phyloP scores from a whole-genome alignment of 2,329 filamentous ascomycete genomes.

The Fusarium odoratissimum region DNA sequence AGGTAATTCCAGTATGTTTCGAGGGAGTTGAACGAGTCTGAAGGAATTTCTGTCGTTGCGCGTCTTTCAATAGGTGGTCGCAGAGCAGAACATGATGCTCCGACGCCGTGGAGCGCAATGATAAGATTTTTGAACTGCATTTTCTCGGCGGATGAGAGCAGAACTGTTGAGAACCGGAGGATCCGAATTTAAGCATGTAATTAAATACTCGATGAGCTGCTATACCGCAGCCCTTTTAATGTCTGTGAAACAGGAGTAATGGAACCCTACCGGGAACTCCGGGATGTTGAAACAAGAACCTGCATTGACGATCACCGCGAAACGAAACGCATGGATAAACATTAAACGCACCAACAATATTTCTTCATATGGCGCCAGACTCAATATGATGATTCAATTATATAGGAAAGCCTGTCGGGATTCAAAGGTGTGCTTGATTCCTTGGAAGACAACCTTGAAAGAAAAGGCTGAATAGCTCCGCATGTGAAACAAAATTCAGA shows the following conservation, averaged over 20 bases:
- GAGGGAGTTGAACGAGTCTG: constrained; percentile 22
- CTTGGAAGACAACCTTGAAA: background rate
- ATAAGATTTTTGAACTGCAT: constrained; percentile 10
- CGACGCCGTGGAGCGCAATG: background rate
- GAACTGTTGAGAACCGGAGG: no score
- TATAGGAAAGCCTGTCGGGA: background rate
- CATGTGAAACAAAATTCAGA: background rate
- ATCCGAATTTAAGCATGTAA: rapidly evolving
- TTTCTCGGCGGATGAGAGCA: background rate
- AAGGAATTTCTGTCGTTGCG: constrained; percentile 23
- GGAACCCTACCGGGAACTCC: constrained; percentile 5
- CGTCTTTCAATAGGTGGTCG: constrained; percentile 18
- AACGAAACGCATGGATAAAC: constrained; percentile 5
- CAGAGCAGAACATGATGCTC: constrained; percentile 15
- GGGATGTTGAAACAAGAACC: constrained; percentile 14
- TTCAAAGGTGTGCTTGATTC: background rate
- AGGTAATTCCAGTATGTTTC: constrained; percentile 37
- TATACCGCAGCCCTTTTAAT: background rate
- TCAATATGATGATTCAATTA: background rate
- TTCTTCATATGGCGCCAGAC: background rate
- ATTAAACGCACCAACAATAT: constrained; percentile 20
- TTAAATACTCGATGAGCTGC: background rate
- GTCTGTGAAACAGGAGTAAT: constrained; percentile 1
- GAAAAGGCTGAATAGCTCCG: background rate
- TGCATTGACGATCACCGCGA: constrained; percentile 3